These are phyloP conservation scores for Xylaria sp. DNA, from an alignment of 2,329 filamentous ascomycete genomes.

Conservation along the genomic window DNA sequence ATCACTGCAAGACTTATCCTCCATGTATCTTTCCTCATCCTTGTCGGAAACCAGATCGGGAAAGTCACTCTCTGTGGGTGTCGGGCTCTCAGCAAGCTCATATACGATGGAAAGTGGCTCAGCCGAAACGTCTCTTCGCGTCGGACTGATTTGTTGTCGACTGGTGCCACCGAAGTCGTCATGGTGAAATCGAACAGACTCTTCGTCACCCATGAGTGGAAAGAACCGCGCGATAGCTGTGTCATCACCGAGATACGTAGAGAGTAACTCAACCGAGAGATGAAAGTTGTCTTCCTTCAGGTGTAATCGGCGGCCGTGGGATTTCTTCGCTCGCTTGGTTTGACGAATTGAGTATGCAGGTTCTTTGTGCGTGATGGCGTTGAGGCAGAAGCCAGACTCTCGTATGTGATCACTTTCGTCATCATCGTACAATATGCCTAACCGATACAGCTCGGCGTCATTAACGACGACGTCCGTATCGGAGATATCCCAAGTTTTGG, in stretches of 20 bases:
- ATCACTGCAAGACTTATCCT: slow-evolving; percentile 9
- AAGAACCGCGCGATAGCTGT: slow-evolving; percentile 32
- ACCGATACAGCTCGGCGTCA: slow-evolving; percentile 43
- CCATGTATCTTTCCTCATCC: slow-evolving; percentile 28
- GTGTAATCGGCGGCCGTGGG: slow-evolving; percentile 4
- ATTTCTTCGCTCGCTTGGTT: slow-evolving; percentile 38
- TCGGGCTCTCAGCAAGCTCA: slow-evolving; percentile 38
- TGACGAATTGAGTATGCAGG: slow-evolving; percentile 42
- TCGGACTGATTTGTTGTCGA: slow-evolving; percentile 5
- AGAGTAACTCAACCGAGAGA: slow-evolving; percentile 35
- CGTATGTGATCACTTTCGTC: slow-evolving; percentile 38
- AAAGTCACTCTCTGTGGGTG: slow-evolving; percentile 28
- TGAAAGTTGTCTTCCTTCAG: slow-evolving; percentile 16
- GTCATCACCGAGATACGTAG: slow-evolving; percentile 31
- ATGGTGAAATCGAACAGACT: background rate
- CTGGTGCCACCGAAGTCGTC: slow-evolving; percentile 1
- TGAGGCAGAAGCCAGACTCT: slow-evolving; percentile 40
- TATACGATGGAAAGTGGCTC: slow-evolving; percentile 37
- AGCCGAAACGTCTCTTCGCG: slow-evolving; percentile 7
- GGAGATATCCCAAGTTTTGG: slow-evolving; percentile 28
- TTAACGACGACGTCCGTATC: slow-evolving; percentile 39
- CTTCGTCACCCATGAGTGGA: slow-evolving; percentile 23
- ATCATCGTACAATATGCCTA: slow-evolving; percentile 45
- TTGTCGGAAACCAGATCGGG: slow-evolving; percentile 38
- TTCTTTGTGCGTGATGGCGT: slow-evolving; percentile 41